Evolutionary conservation across 768 basidiomycete genomes (phyloP), one percentile per base, ranked within the genome.

Genomic region (Termitomyces sp.): DNA sequence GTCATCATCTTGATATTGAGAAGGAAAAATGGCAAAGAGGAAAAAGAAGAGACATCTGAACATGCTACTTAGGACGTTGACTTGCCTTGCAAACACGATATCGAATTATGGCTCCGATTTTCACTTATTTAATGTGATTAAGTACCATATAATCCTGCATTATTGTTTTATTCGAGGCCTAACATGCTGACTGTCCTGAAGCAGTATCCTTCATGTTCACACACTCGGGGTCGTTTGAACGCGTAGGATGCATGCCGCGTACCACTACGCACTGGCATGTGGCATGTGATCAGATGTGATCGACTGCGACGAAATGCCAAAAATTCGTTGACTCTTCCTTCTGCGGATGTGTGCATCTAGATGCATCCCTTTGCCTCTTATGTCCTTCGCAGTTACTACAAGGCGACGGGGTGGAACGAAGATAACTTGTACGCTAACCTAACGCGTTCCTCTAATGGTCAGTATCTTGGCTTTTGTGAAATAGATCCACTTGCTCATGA

Each of bases 371-470:
- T 94, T 69, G 88, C 92, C 42, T 84, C 91, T 15, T 92, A 94
- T 76, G 89, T 98, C 59, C 80, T 98, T 40, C 89, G 90, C 64
- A 89, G 83, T 72, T 98, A 96, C 75, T 95, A 94, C 79, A 84
- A 85, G 65, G 87, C 87, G n/a, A 97, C 94, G 36, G 92, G 93
- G 63, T 98, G 96, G 96, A 95, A 94, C 68, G 93, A 96, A 71
- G 96, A 98, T 74, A 96, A 96, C 69, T 79, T 96, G 22, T 98
- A 93, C 69, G 86, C 90, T 2, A 93, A 96, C 65, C 68, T 98
- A 48, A 97, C 94, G 1, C 86, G 92, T 58, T 91, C 94, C 39
- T 96, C 95, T 1, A 88, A 84, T 76, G 91, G 94, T 96, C 38
- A 63, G 74, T 63, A 11, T 55, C 15, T 46, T 44, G 40, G 5